phyloP scores from a whole-genome alignment of 768 basidiomycete genomes.

The Agaricus bisporus region DNA sequence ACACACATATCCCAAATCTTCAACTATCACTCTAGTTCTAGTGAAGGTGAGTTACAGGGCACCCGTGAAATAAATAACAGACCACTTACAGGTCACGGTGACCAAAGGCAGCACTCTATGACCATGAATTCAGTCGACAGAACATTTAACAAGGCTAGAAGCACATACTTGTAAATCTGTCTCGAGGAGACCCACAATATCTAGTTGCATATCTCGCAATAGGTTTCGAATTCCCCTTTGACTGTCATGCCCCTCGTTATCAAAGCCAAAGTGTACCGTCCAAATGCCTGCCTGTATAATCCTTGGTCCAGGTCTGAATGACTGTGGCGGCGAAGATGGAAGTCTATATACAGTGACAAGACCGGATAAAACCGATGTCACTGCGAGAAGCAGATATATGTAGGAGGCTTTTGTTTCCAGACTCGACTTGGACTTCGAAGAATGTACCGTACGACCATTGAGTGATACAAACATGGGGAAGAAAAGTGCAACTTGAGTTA shows the following conservation, averaged over 20 bases:
- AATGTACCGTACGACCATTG: not conserved
- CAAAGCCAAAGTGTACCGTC: constrained; percentile 87
- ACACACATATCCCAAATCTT: constrained; percentile 78
- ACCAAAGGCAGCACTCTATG: constrained; percentile 51
- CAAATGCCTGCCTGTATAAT: constrained; percentile 83
- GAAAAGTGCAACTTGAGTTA: constrained; percentile 40
- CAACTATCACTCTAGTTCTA: constrained; percentile 70
- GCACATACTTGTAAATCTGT: constrained; percentile 74
- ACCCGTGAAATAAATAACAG: not conserved
- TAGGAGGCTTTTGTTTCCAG: constrained; percentile 15
- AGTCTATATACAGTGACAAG: constrained; percentile 48
- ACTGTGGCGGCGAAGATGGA: constrained; percentile 42
- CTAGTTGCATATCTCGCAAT: constrained; percentile 75
- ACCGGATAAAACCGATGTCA: constrained; percentile 41
- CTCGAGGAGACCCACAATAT: constrained; percentile 81
- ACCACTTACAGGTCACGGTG: constrained; percentile 69
- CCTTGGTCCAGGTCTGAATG: constrained; percentile 58
- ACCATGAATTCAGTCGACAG: constrained; percentile 3
- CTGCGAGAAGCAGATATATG: constrained; percentile 27
- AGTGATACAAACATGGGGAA: constrained; percentile 32
- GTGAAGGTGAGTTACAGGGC: not conserved
- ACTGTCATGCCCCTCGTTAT: constrained; percentile 70
- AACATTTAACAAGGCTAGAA: not conserved
- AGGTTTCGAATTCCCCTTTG: constrained; percentile 58
- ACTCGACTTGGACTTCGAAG: not conserved